A percentile compares a stretch with the other conserved stretches of the same genome.
Evolutionary conservation across 768 basidiomycete genomes (phyloP).

Genomic region (Daedalea quercina): DNA sequence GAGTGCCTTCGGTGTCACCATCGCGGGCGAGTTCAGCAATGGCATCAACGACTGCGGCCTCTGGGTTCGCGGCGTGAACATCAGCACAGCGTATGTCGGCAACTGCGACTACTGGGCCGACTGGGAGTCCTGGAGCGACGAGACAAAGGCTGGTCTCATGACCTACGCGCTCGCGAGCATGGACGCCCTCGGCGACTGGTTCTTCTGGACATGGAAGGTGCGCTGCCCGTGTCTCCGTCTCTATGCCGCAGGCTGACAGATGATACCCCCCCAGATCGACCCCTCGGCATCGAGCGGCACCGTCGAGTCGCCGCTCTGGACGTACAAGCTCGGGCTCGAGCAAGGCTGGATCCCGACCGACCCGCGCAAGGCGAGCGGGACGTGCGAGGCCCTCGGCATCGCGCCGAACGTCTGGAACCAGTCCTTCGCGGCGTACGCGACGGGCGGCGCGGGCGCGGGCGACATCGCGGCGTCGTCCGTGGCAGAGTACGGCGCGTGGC

Average conservation of each 20-base stretch:
- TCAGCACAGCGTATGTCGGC: slow-evolving; percentile 8
- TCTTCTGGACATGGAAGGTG: slow-evolving; percentile 83
- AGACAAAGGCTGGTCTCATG: slow-evolving; percentile 44
- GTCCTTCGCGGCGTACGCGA: slow-evolving; percentile 51
- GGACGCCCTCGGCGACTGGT: slow-evolving; percentile 62
- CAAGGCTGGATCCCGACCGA: slow-evolving; percentile 74
- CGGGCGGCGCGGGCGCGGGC: slow-evolving; percentile 51
- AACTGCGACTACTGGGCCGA: slow-evolving; percentile 39
- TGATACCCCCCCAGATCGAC: slow-evolving; percentile 35
- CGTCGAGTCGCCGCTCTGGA: slow-evolving; percentile 55
- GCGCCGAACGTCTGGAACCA: slow-evolving; percentile 40
- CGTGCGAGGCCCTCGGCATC: slow-evolving; percentile 51
- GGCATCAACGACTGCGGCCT: slow-evolving; percentile 62
- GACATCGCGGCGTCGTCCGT: slow-evolving; percentile 36
- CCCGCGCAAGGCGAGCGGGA: slow-evolving; percentile 56
- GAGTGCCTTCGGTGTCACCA: slow-evolving; percentile 54
- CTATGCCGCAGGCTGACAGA: not conserved
- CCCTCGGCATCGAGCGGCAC: slow-evolving; percentile 40
- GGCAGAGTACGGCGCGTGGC: slow-evolving; percentile 41
- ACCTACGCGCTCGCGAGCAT: slow-evolving; percentile 48
- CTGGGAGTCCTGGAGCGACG: slow-evolving; percentile 40
- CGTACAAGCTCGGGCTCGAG: slow-evolving; percentile 59
- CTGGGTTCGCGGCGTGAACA: slow-evolving; percentile 28
- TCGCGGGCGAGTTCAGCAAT: slow-evolving; percentile 70
- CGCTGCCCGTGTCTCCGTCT: slow-evolving; percentile 1